Evolutionary conservation across 192 early-diverging fungal genomes (phyloP), one percentile per base, ranked within the genome.

Genomic region (Funneliformis geosporum): DNA sequence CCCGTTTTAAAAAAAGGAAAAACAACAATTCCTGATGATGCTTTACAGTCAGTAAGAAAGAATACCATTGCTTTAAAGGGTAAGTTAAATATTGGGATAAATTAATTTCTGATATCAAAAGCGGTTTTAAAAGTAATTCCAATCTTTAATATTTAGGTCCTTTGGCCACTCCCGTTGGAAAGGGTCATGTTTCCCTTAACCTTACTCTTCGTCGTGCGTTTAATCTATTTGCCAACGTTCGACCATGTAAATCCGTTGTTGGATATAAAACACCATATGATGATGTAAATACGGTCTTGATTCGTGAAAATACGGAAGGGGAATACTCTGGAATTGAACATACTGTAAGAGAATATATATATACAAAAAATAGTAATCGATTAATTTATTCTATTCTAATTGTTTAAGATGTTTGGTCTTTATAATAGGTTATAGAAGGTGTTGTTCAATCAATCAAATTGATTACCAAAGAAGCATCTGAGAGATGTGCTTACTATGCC

Each of bases 311-410:
- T 92, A 99, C 98, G 25, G 98, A 99, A 88, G 98, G 98, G 80
- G 98, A 99, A 88, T 99, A 99, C 91, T 97, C 95, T 83, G 98
- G 98, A 55, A 98, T 99, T 83, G 97, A 99, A 88, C 96, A 98
- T 87, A 90, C 89, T 80, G 89, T 89, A 82, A 75, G 83, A 70
- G 25, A 40, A 62, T 72, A 55, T 12, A 33, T 39, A 27, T 47
- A 14, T 44, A 18, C 9, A 69, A 40, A 8, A 65, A 28, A 23
- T 78, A 21, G 1, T 47, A 8, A 61, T 25, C 10, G 8, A 80
- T 42, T 25, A 62, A 2, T 33, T 42, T 43, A n/a, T 43, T 42
- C 10, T 2, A 42, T 18, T n/a, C 28, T 23, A 69, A 25, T 42
- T 40, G n/a, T 28, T 8, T 25, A n/a, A 39, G 0, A 21, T 40